Conservation (phyloP, 1,284 basidiomycete genomes). For the Mrakiaceae sp. region DNA sequence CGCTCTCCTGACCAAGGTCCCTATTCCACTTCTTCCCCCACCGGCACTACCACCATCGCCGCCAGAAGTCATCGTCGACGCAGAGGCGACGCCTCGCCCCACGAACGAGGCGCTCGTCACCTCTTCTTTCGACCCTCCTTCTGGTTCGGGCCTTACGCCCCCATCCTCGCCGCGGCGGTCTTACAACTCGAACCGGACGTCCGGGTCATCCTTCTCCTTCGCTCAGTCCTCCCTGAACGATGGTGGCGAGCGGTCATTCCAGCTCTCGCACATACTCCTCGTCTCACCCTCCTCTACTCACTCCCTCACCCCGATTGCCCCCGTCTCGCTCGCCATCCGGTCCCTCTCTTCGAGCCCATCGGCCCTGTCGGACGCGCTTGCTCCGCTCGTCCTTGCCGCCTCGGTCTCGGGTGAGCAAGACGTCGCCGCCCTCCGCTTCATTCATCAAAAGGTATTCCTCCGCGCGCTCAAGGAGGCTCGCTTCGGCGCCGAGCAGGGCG, state of each 20-base stretch:
- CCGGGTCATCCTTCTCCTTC: slow-evolving; percentile 3
- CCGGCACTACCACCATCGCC: no score
- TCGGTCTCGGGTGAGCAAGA: slow-evolving; percentile 6
- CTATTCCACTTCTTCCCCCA: background rate
- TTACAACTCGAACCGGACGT: slow-evolving; percentile 8
- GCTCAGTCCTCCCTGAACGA: slow-evolving; percentile 12
- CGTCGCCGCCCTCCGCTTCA: slow-evolving; percentile 5
- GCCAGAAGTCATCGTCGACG: no score
- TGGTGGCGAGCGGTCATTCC: background rate
- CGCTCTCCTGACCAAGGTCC: slow-evolving; percentile 16
- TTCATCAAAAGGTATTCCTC: slow-evolving; percentile 16
- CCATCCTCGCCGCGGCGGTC: slow-evolving; percentile 26
- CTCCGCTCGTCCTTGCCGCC: slow-evolving; percentile 10
- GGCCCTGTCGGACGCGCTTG: slow-evolving; percentile 6
- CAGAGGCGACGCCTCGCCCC: background rate
- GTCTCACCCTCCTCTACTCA: slow-evolving; percentile 10
- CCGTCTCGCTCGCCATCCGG: slow-evolving; percentile 3
- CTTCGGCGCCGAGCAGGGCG: slow-evolving; percentile 9
- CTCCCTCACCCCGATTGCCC: slow-evolving; percentile 7
- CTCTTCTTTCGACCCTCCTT: slow-evolving; percentile 23
- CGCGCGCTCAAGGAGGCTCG: slow-evolving; percentile 8
- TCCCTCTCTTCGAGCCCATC: background rate
- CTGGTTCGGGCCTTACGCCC: slow-evolving; percentile 29
- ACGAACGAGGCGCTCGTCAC: no score
- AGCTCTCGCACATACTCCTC: slow-evolving; percentile 19